A percentile compares a stretch with the other conserved stretches of the same genome.
phyloP scores from a whole-genome alignment of 768 basidiomycete genomes.

The Leccinum rimulosum region DNA sequence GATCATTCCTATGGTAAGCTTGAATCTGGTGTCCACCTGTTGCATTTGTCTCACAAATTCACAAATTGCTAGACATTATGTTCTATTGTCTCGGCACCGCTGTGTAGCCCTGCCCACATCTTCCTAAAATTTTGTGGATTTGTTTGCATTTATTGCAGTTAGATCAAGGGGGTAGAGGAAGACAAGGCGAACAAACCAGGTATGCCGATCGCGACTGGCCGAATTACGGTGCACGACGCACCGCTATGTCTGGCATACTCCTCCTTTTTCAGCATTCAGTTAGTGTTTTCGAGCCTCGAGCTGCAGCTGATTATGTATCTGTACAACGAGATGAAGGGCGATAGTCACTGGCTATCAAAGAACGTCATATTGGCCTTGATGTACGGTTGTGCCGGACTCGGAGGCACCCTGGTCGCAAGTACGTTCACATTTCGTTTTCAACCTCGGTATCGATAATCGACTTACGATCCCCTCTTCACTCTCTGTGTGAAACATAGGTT shows the following conservation, averaged over 20 bases:
- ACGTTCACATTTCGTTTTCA: neutral
- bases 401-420: constrained; percentile 40
- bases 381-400: constrained; percentile 38
- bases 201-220: constrained; percentile 43
- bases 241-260: constrained; percentile 37
- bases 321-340: constrained; percentile 40
- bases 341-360: constrained; percentile 38
- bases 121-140: constrained; percentile 40
- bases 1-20: constrained; percentile 43
- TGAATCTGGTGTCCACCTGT: neutral
- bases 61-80: neutral
- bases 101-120: constrained; percentile 15
- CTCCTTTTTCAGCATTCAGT: constrained; percentile 28
- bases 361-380: constrained; percentile 40
- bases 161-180: constrained; percentile 28
- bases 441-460: no score
- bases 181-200: constrained; percentile 45
- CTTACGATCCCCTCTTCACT: neutral
- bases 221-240: constrained; percentile 37
- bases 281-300: constrained; percentile 33
- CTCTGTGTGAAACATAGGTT: constrained; percentile 10
- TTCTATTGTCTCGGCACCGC: constrained; percentile 26
- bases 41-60: neutral
- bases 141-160: constrained; percentile 45
- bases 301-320: constrained; percentile 33